phyloP scores from a whole-genome alignment of 345 rosid genomes.

The Eucalyptus sideroxylon region DNA sequence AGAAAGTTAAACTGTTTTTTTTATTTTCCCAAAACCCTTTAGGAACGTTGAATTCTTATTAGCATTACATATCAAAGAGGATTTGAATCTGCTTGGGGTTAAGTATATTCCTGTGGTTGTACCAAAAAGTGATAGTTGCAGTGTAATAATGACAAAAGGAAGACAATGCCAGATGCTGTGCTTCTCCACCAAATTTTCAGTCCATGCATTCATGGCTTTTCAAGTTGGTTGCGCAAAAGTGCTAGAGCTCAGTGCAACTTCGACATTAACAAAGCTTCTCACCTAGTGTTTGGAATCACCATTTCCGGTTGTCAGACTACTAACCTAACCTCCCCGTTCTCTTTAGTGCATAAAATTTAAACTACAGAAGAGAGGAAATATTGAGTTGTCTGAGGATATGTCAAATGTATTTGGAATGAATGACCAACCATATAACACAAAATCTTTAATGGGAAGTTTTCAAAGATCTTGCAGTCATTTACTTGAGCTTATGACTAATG shows the following conservation, averaged over 20 bases:
- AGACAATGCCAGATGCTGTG: neutral
- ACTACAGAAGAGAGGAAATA: neutral
- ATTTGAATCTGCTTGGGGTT: neutral
- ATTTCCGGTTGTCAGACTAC: neutral
- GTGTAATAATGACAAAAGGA: neutral
- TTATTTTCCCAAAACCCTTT: neutral
- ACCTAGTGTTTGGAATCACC: neutral
- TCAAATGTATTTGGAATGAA: neutral
- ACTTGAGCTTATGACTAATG: neutral
- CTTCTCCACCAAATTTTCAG: neutral
- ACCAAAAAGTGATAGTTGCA: neutral
- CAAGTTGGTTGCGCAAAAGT: neutral
- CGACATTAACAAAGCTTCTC: neutral
- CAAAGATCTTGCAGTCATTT: neutral
- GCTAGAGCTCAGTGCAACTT: neutral
- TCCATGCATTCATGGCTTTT: neutral
- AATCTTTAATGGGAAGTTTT: neutral
- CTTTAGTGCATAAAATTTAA: neutral
- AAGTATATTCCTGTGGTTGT: neutral
- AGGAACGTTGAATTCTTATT: neutral
- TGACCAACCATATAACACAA: neutral
- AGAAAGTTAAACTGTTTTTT: neutral
- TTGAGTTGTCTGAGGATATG: neutral
- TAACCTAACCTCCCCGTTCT: neutral
- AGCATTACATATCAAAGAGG: neutral